Percentiles rank a stretch among this genome's conserved stretches.
phyloP scores from a whole-genome alignment of 2,329 filamentous ascomycete genomes.

The Colletotrichum simmondsii region DNA sequence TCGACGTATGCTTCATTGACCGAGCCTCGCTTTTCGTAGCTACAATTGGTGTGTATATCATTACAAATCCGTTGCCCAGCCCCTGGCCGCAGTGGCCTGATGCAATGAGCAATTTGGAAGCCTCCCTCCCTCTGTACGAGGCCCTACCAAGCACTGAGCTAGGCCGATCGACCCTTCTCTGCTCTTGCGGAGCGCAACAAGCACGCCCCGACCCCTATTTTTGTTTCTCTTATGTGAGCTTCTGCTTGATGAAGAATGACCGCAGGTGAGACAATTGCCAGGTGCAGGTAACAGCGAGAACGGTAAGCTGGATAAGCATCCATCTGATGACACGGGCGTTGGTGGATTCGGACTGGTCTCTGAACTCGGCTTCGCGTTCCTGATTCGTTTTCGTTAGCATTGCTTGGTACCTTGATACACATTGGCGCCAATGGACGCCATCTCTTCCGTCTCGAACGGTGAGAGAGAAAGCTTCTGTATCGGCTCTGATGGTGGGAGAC shows the following conservation, averaged over 20 bases:
- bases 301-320: constrained; percentile 89
- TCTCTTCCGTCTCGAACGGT: not conserved
- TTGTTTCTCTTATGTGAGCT: constrained; percentile 78
- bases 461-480: not conserved
- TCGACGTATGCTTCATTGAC: constrained; percentile 32
- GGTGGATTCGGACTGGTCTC: constrained; percentile 95
- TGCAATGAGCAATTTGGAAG: not conserved
- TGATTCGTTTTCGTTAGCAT: constrained; percentile 48
- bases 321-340: constrained; percentile 93
- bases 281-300: constrained; percentile 88
- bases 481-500: constrained; percentile 39
- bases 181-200: constrained; percentile 4
- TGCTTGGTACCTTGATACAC: not conserved
- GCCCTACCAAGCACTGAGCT: not conserved
- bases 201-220: not conserved
- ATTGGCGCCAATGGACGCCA: not conserved
- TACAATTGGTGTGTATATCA: constrained; percentile 33
- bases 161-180: not conserved
- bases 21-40: constrained; percentile 26
- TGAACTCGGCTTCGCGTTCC: constrained; percentile 98
- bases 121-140: not conserved
- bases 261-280: constrained; percentile 97
- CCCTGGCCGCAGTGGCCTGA: not conserved
- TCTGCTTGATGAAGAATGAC: constrained; percentile 99
- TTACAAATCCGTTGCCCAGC: constrained; percentile 26